Percentiles rank a stretch among this genome's conserved stretches.
These are phyloP conservation scores for Herpetomonas tarakana DNA, from an alignment of 208 protist species.

Conservation along the genomic window DNA sequence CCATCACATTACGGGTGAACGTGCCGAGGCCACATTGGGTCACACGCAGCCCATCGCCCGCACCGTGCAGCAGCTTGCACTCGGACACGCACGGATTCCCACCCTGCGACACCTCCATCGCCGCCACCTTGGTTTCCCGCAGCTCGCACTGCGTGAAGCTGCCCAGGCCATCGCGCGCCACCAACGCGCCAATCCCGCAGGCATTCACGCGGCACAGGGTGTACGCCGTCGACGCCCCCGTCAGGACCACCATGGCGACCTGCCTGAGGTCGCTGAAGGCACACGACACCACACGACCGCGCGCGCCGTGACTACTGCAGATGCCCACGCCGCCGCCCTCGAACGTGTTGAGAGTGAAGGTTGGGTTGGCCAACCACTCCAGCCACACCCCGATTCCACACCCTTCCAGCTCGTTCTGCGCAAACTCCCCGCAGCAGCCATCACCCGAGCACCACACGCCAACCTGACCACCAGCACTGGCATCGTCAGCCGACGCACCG, in stretches of 20 bases:
- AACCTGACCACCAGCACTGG: slow-evolving; percentile 16
- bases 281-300: slow-evolving; percentile 23
- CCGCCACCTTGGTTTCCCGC: slow-evolving; percentile 9
- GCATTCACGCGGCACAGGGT: slow-evolving; percentile 13
- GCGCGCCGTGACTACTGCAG: slow-evolving; percentile 7
- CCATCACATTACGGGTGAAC: slow-evolving; percentile 26
- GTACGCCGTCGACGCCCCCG: slow-evolving; percentile 20
- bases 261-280: slow-evolving; percentile 17
- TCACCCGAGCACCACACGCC: slow-evolving; percentile 24
- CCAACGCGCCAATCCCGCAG: slow-evolving; percentile 17
- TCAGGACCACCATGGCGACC: slow-evolving; percentile 15
- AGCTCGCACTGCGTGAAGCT: slow-evolving; percentile 24
- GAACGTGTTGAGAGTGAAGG: slow-evolving; percentile 25
- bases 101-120: slow-evolving; percentile 22
- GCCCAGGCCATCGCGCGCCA: slow-evolving; percentile 22
- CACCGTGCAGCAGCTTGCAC: slow-evolving; percentile 15
- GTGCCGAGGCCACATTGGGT: slow-evolving; percentile 14
- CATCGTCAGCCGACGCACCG: slow-evolving; percentile 16
- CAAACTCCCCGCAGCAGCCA: slow-evolving; percentile 19
- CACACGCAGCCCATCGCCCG: slow-evolving; percentile 20
- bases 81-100: slow-evolving; percentile 18
- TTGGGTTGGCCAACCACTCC: slow-evolving; percentile 21
- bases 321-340: slow-evolving; percentile 27
- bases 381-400: slow-evolving; percentile 26
- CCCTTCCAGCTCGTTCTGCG: slow-evolving; percentile 22